Base-by-base conservation (phyloP, 1,284 basidiomycete species). In the Sporisorium scitamineum region DNA sequence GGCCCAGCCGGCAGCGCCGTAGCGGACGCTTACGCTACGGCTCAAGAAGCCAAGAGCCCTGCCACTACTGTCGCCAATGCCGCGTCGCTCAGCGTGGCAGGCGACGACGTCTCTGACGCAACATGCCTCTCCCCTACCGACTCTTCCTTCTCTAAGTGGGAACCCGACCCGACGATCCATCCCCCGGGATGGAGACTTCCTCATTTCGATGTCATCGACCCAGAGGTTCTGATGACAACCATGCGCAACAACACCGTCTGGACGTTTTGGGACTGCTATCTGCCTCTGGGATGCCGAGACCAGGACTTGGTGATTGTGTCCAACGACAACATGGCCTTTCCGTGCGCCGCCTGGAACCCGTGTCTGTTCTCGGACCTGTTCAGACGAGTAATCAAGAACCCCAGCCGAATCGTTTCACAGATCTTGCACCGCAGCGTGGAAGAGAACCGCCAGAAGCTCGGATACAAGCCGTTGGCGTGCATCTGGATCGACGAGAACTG, bases 261-360 rank as follows among this genome's bases (percentile, higher is more conserved):
- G 74, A 72, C 69, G 7, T 76, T 76, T 24, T 76, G 74, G 74
- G 74, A 76, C 62, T 76, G 70, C 54, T 66, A 62, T n/a, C 52
- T 71, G 16, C 74, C 74, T 3, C 54, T 76, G 2, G 74, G 74
- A 5, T 60, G 65, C n/a, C 65, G 74, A 8, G 74, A 72, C 29
- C 69, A 76, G 51, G 74, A 76, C 34, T 53, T 76, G 57, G 64
- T 76, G 13, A 16, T 76, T 16, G 27, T 62, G n/a, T 72, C 69
- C 29, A 69, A 62, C 29, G 74, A 76, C 29, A 66, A 63, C 26
- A 34, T 70, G 13, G 69, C 70, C 2, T 76, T 72, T 29, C 74
- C 74, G 1, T 76, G 74, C 16, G 74, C 70, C 2, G 70, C 65
- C 10, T 76, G 66, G 65, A 76, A 76, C 14, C 74, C 74, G 1